These are phyloP conservation scores for Ceratocystis diversiconidia DNA, from an alignment of 2,329 filamentous ascomycete genomes.

Conservation along the genomic window DNA sequence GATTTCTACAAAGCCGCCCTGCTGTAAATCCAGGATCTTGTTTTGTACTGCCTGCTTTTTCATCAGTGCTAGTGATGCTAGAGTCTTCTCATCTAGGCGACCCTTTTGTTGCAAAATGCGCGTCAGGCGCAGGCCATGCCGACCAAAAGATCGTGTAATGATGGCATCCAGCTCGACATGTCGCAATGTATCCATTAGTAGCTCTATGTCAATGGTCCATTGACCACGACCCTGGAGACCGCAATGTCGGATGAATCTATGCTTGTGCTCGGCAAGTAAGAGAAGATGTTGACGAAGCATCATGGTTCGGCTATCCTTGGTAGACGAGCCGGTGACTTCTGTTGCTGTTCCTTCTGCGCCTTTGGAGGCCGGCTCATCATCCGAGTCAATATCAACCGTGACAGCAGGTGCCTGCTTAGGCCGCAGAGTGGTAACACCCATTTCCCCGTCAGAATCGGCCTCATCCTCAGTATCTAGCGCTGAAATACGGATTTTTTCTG, in stretches of 20 bases:
- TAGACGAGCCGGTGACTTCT: slow-evolving; percentile 31
- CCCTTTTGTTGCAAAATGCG: slow-evolving; percentile 76
- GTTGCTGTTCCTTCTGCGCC: slow-evolving; percentile 32
- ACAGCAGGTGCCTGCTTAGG: slow-evolving; percentile 5
- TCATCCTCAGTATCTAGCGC: slow-evolving; percentile 27
- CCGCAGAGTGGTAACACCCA: neutral
- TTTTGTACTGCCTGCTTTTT: slow-evolving; percentile 73
- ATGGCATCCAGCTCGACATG: slow-evolving; percentile 70
- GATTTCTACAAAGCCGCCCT: slow-evolving; percentile 73
- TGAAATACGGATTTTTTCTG: slow-evolving; percentile 32
- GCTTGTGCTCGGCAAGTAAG: slow-evolving; percentile 53
- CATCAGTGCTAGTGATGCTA: slow-evolving; percentile 69
- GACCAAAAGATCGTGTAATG: slow-evolving; percentile 63
- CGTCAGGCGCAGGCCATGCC: slow-evolving; percentile 64
- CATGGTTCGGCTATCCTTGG: slow-evolving; percentile 22
- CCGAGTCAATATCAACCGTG: slow-evolving; percentile 19
- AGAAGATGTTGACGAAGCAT: slow-evolving; percentile 49
- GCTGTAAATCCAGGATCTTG: slow-evolving; percentile 73
- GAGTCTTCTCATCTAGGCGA: slow-evolving; percentile 85
- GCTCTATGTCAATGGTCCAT: slow-evolving; percentile 75
- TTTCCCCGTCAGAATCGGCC: slow-evolving; percentile 23
- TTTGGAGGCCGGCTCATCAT: slow-evolving; percentile 23
- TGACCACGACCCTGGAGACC: slow-evolving; percentile 49
- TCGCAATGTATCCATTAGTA: slow-evolving; percentile 54
- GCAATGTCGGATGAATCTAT: slow-evolving; percentile 54